A percentile compares a stretch with the other conserved stretches of the same genome.
Conservation (phyloP, 768 basidiomycete species). For the Clavulina sp. region DNA sequence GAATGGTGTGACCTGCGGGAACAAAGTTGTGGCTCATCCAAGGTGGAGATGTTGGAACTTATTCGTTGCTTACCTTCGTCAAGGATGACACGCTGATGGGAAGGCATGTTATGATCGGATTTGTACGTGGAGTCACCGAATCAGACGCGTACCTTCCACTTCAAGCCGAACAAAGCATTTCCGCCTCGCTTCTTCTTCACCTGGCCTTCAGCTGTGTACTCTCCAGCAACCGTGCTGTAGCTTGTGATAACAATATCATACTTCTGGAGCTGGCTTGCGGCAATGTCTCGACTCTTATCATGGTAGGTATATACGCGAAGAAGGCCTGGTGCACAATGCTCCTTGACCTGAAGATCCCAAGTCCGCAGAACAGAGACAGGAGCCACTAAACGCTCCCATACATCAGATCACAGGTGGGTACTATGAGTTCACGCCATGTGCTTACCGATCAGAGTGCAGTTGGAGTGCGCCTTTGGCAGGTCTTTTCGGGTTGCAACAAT, state of each 20-base stretch:
- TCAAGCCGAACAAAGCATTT: constrained; percentile 40
- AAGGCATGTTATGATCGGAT: neutral
- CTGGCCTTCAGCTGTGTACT: neutral
- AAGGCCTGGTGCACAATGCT: constrained; percentile 41
- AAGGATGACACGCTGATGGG: constrained; percentile 46
- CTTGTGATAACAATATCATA: constrained; percentile 75
- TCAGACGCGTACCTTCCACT: constrained; percentile 53
- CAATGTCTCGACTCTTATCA: constrained; percentile 43
- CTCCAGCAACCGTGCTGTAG: constrained; percentile 52
- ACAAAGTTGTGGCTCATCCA: neutral
- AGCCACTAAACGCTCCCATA: constrained; percentile 31
- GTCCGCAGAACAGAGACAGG: constrained; percentile 76
- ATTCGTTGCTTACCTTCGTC: constrained; percentile 39
- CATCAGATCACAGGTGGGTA: neutral
- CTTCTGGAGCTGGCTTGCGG: constrained; percentile 38
- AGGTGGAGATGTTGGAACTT: neutral
- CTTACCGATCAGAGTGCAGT: constrained; percentile 62
- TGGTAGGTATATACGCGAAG: constrained; percentile 52
- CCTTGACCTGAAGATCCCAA: constrained; percentile 71
- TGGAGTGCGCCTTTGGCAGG: constrained; percentile 34
- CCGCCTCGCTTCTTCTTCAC: constrained; percentile 8
- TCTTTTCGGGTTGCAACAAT: constrained; percentile 63
- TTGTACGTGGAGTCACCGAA: neutral
- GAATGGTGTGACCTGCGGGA: constrained; percentile 43
- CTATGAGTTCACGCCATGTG: neutral